Base-by-base conservation (phyloP, 2,329 filamentous ascomycete species). In the Colletotrichum sp. region DNA sequence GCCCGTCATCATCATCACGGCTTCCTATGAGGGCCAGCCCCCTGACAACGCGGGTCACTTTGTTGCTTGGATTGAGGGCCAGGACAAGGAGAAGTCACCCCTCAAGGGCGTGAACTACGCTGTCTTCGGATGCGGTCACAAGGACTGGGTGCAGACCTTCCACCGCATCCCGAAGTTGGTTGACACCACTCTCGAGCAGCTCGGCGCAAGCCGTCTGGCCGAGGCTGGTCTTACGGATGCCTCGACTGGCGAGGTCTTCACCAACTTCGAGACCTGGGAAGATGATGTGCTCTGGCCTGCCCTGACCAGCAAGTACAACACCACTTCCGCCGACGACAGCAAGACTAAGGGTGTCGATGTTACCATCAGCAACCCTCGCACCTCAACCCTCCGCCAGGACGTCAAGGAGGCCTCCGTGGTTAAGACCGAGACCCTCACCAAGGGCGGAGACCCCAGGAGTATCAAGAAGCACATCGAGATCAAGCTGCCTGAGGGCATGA, bases 401-500 rank as follows among this genome's bases (percentile, higher is more conserved):
- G 89, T 94, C 3, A 86, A 88, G 78, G 90, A 92, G 76, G 92
- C 90, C 2, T 84, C 90, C 0, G 91, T 95, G 0, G 77, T 91
- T 0, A 86, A 89, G 9, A 88, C 90, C 26, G 84, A 85, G 36
- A 80, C 85, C 0, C 84, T 94, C n/a, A 92, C 88, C 1, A 74
- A 63, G 60, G 66, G 60, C 83, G 86, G 84, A 5, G 86, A 85
- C 34, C 21, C 59, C 49, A 82, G 21, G 79, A 88, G 86, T 1
- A 88, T 88, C 34, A 95, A 95, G 86, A 90, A 90, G 28, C 89
- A 93, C 77, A 89, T 95, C n/a, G 91, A 92, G 79, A 91, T 96
- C 49, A 90, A 91, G 76, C 87, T 96, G 2, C 94, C 95, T 0
- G 90, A 88, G 0, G 91, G 89, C 68, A 88, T 92, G 87, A 89